Conservation (phyloP, 2,329 filamentous ascomycete species). For the Cladosporium oxysporum region DNA sequence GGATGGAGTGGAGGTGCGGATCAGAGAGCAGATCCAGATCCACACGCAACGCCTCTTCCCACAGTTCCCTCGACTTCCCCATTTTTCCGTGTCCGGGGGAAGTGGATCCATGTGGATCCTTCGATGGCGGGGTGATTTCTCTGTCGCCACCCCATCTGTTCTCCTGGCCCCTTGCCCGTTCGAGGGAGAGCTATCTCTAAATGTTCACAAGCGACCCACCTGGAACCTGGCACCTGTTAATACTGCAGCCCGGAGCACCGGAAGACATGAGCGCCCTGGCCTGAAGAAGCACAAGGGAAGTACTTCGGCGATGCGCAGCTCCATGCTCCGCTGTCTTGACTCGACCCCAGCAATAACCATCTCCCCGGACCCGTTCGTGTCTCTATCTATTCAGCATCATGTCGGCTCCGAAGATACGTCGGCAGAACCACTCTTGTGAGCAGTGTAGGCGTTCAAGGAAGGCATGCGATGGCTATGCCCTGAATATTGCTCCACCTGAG, state of each 20-base stretch:
- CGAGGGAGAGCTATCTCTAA: not conserved
- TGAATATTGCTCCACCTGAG: not conserved
- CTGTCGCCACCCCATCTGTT: not conserved
- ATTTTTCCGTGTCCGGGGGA: not conserved
- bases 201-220: not conserved
- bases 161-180: not conserved
- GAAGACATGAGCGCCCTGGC: not conserved
- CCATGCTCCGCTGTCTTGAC: not conserved
- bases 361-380: not conserved
- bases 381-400: not conserved
- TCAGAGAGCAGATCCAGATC: not conserved
- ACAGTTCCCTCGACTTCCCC: not conserved
- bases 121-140: not conserved
- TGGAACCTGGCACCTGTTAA: not conserved
- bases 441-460: conserved; percentile 13
- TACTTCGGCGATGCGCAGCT: not conserved
- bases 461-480: conserved; percentile 15
- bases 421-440: conserved; percentile 14
- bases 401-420: conserved; percentile 4
- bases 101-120: not conserved
- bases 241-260: not conserved
- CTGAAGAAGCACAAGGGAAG: not conserved
- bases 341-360: not conserved
- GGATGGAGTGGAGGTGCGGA: not conserved
- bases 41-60: not conserved